Evolutionary conservation across 1,284 basidiomycete species (phyloP).

Genomic region (Taiwanofungus camphoratus): DNA sequence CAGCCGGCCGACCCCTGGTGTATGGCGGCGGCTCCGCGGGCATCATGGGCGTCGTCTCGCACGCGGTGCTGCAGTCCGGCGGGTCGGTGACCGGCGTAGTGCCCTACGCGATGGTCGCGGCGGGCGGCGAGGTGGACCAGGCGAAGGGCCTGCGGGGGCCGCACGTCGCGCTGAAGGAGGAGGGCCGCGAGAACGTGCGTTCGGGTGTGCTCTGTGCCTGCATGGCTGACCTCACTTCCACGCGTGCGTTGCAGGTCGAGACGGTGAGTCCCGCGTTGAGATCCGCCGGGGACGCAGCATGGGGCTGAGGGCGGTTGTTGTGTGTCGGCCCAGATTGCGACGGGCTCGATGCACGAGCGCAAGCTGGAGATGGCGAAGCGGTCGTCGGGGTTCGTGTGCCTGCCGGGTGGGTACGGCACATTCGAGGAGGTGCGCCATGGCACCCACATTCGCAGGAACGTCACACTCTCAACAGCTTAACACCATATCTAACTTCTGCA

Average conservation of each 20-base stretch:
- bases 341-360: conserved; percentile 88
- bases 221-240: neutral
- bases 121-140: conserved; percentile 58
- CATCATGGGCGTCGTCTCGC: conserved; percentile 84
- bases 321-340: conserved; percentile 47
- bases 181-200: conserved; percentile 28
- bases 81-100: conserved; percentile 81
- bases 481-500: too few relatives aligned
- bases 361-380: conserved; percentile 85
- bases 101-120: conserved; percentile 68
- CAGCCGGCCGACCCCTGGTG: conserved; percentile 60
- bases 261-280: too few relatives aligned
- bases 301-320: neutral
- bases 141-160: conserved; percentile 16
- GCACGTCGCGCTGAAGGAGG: conserved; percentile 30
- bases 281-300: neutral
- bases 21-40: conserved; percentile 86
- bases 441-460: neutral
- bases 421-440: conserved; percentile 71
- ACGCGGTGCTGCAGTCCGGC: conserved; percentile 58
- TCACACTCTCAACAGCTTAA: too few relatives aligned
- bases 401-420: conserved; percentile 90
- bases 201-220: conserved; percentile 1
- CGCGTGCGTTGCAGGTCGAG: conserved; percentile 36
- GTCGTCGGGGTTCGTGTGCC: conserved; percentile 73